Base-by-base conservation (phyloP, 1,284 basidiomycete species). In the Schizophyllum amplum region DNA sequence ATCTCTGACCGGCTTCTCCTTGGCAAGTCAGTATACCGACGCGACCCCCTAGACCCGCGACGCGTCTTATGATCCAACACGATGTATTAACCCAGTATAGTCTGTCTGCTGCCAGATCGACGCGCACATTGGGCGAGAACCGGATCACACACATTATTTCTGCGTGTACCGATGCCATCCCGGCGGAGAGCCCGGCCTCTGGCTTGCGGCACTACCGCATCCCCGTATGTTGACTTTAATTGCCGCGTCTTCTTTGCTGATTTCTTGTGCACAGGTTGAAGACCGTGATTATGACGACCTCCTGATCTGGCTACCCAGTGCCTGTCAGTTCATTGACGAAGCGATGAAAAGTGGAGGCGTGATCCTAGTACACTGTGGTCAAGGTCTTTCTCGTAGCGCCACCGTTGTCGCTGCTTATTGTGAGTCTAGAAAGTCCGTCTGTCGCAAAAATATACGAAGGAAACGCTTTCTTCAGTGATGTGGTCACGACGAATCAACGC, bases 231-330 rank as follows among this genome's bases (percentile, higher is more conserved):
- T 20, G 9, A 24, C 11, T 20, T 50, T 21, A 4, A 13, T 42
- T 17, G 13, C 48, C 48, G 24, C 24, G 48, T 50, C 48, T 9
- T 13, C 48, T 20, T 20, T 15, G 20, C 48, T 50, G 20, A 22
- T 50, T 50, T 21, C 48, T 20, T 20, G 20, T 9, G 20, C 24
- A 22, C 48, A 50, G 48, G 78, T 91, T 49, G 84, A 89, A 64
- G 92, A 94, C 69, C 82, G 90, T 62, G 89, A 91, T 66, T 87
- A 91, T 63, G 91, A 87, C 61, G 86, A 92, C 67, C 80, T 94
- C 55, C 76, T 92, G 56, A 87, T 90, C 50, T 79, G 88, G 66
- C 76, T 94, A 58, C 87, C 88, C n/a, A 69, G 73, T 46, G 85
- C 89, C 21, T 87, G 89, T 67, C 82, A 76, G 52, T 94, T 92